Evolutionary conservation across 1,284 basidiomycete genomes (phyloP), one percentile per base, ranked within the genome.

Genomic region (Ustilago shanxiensis): DNA sequence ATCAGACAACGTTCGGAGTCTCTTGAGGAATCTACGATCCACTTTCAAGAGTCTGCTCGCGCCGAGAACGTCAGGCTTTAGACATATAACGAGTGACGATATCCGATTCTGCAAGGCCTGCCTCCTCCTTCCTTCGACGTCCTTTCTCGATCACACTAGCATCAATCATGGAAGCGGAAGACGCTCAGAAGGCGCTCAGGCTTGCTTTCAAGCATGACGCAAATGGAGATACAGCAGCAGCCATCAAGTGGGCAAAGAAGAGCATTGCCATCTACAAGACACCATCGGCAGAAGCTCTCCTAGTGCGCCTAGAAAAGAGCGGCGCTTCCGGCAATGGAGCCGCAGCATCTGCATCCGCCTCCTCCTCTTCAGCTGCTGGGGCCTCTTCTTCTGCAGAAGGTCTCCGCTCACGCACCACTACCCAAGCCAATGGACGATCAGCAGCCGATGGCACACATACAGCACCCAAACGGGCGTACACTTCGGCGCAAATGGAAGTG

Each of bases 201-300:
- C 80, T 85, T 26, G 83, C 84, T 4, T 79, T 78, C 52, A 85
- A 85, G 65, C 79, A 85, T 60, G 77, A 81, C 31, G 57, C 55
- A 37, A 67, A 72, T 35, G 83, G 82, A 7, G 81, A 85, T 57
- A 79, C 74, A n/a, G 77, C 74, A 14, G 67, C 71, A 4, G 95
- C 96, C 1, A 90, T 92, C 82, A 94, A 94, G 86, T 96, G 98
- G 88, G 92, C 92, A 74, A 91, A 92, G 87, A 99, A 99, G 88
- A 93, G 93, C 16, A 90, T 95, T 66, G 88, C 91, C 26, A 90
- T 98, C 63, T 94, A 93, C 87, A 89, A 91, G 60, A 96, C 95
- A 1, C 89, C 91, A 6, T 92, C 95, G 84, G 96, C 92, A 7
- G 85, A 88, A 56, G 90, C 89, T 70, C 88, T 95, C 16, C 89